These are phyloP conservation scores for Phytophthora vignae DNA, from an alignment of 352 stramenopile species.

Conservation along the genomic window DNA sequence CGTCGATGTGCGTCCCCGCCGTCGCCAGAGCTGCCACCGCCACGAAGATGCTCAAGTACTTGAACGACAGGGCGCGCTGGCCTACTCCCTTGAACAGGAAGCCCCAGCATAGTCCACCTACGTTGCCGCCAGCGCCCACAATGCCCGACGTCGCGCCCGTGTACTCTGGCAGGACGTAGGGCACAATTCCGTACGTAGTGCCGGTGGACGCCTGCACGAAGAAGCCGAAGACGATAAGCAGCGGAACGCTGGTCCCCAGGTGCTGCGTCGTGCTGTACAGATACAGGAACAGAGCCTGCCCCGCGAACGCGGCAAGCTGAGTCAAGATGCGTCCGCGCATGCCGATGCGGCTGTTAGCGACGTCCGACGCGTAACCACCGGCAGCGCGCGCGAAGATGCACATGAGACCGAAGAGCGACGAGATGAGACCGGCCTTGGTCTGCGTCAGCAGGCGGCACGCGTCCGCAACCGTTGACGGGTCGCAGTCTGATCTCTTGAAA, in stretches of 20 bases:
- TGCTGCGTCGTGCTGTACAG: conserved; percentile 68
- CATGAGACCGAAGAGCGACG: conserved; percentile 93
- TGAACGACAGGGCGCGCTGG: conserved; percentile 39
- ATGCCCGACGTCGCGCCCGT: conserved; percentile 57
- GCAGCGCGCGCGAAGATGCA: conserved; percentile 91
- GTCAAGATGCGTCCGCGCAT: conserved; percentile 49
- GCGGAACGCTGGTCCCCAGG: conserved; percentile 60
- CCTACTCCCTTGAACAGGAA: conserved; percentile 59
- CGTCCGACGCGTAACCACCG: conserved; percentile 86
- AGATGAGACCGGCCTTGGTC: conserved; percentile 75
- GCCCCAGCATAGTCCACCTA: conserved; percentile 57
- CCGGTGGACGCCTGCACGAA: conserved; percentile 70
- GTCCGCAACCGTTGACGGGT: conserved; percentile 20
- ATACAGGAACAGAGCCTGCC: conserved; percentile 79
- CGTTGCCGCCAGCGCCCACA: conserved; percentile 60
- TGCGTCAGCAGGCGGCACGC: conserved; percentile 30
- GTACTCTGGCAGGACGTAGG: conserved; percentile 50
- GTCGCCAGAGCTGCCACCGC: conserved; percentile 14
- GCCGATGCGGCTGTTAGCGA: conserved; percentile 60
- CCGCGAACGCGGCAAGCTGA: conserved; percentile 75
- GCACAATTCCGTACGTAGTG: conserved; percentile 70
- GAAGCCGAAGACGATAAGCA: conserved; percentile 90
- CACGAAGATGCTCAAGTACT: conserved; percentile 58
- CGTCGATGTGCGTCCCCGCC: conserved; percentile 32
- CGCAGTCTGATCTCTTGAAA: conserved; percentile 66